Evolutionary conservation across 73 alveolate species (phyloP).

Genomic region (Tetrahymena elliotti): DNA sequence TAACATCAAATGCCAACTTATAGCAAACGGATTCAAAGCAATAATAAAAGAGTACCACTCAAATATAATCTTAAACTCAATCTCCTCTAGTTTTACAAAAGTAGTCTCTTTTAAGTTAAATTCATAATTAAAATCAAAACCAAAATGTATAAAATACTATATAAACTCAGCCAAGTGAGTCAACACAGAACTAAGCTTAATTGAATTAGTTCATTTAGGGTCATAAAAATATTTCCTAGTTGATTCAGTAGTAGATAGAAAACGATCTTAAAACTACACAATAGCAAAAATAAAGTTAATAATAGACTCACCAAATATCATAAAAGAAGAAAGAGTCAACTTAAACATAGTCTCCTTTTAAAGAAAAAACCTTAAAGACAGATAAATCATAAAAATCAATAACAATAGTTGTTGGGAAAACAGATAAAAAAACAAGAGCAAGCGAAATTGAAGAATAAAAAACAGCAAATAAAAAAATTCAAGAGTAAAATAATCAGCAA

Average conservation of each 20-base stretch:
- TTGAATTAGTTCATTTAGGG: neutral
- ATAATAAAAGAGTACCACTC: neutral
- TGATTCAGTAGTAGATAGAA: neutral
- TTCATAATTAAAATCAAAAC: neutral
- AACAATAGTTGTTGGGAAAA: neutral
- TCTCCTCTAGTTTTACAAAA: neutral
- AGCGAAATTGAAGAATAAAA: neutral
- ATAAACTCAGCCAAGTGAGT: neutral
- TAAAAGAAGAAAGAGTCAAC: neutral
- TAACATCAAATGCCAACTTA: neutral
- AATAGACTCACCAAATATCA: neutral
- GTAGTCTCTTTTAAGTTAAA: neutral
- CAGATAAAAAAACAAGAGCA: neutral
- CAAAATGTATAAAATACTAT: neutral
- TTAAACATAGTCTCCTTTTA: neutral
- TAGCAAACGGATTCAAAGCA: neutral
- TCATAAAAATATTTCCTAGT: neutral
- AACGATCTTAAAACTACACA: neutral
- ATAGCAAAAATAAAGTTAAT: neutral
- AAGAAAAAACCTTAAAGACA: neutral
- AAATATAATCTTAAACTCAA: neutral
- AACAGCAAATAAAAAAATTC: too few relatives aligned
- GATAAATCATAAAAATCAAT: neutral
- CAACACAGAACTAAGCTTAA: neutral
- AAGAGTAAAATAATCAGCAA: neutral